Base-by-base conservation (phyloP, 179 eudicot species). In the Nepenthes alata region DNA sequence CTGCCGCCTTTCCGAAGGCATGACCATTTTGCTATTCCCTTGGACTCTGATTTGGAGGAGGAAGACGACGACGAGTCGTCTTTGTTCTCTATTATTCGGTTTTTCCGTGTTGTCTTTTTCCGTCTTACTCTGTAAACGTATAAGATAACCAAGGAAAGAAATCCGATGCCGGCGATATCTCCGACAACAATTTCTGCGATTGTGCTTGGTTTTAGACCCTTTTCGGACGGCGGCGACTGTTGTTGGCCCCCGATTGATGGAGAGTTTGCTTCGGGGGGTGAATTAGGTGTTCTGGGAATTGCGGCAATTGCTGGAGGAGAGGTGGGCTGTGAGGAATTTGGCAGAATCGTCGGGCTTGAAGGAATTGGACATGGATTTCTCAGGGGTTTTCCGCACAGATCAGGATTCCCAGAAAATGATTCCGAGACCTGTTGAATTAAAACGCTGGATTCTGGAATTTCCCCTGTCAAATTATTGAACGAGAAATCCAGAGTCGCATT, bases 231-330 rank as follows among this genome's bases (percentile, higher is more conserved):
- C 38, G 38, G 39, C 16, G 55, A 52, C 55, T 0, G 6, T 5
- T 13, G 6, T 12, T n/a, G 72, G 36, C 62, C 65, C 2, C 6
- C 56, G 7, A 59, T 67, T 0, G 25, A 25, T 25, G 85, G 70
- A 2, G 86, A 70, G 11, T 58, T 59, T 0, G 56, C 66, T 12
- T 67, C 73, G 14, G 78, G 78, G 9, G 48, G 11, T 2, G 83
- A 71, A 39, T 70, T 63, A 35, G 67, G 50, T 54, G 75, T 60
- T 14, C 75, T 85, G 1, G 97, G 96, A 41, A 91, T 78, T 10
- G 85, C 97, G 5, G 94, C 96, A 4, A 91, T 71, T 6, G 97
- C 96, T 5, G 96, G 94, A 0, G 97, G 77, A 0, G 95, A 79
- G 12, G 74, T 66, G 13, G 81, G 72, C 15, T 80, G 79, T 0